Evolutionary conservation across 148 eudicot genomes (phyloP).

Genomic region (Oxyria digyna): DNA sequence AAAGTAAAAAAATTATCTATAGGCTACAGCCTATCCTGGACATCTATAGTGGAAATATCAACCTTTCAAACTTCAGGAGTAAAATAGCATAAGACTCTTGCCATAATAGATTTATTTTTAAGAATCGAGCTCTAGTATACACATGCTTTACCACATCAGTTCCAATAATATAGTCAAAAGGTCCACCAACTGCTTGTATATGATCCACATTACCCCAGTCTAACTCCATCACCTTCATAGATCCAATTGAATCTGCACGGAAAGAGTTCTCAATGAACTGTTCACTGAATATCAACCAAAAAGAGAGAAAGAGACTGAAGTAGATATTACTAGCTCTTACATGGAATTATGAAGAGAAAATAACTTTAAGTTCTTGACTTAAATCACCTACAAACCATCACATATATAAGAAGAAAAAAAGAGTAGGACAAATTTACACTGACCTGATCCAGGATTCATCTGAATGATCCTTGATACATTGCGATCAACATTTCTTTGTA

Average conservation of each 20-base stretch:
- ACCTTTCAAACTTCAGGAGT: background rate
- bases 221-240: conserved; percentile 68
- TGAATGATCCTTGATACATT: conserved; percentile 70
- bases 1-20: background rate
- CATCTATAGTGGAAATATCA: background rate
- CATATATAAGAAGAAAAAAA: background rate
- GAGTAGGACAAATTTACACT: background rate
- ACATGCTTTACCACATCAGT: conserved; percentile 70
- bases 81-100: background rate
- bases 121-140: background rate
- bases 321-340: background rate
- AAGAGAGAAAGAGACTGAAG: background rate
- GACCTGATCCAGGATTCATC: conserved; percentile 43
- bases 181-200: conserved; percentile 67
- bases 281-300: background rate
- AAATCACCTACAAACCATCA: background rate
- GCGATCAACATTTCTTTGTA: conserved; percentile 75
- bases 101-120: background rate
- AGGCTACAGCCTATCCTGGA: background rate
- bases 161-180: conserved; percentile 82
- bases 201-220: conserved; percentile 83
- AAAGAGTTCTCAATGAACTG: conserved; percentile 2
- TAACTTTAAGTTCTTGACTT: background rate
- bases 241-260: conserved; percentile 60
- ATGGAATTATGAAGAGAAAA: background rate